Conservation (phyloP, 495 filamentous ascomycete species). For the Trichoderma orchidacearum region DNA sequence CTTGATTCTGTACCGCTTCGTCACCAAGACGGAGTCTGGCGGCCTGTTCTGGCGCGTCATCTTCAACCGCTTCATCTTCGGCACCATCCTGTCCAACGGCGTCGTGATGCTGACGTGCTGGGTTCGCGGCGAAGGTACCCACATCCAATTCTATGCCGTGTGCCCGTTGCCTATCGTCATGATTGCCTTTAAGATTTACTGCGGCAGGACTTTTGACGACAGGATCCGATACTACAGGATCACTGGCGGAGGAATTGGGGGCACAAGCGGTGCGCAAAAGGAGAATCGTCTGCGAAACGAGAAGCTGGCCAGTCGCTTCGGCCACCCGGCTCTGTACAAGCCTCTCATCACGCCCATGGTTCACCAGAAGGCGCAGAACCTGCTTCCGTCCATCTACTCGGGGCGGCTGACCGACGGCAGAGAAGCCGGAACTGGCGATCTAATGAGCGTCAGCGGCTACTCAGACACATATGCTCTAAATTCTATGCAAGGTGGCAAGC, state of each 20-base stretch:
- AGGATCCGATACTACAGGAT: constrained; percentile 62
- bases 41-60: constrained; percentile 86
- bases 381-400: constrained; percentile 66
- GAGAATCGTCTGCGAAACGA: constrained; percentile 41
- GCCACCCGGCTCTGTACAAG: constrained; percentile 81
- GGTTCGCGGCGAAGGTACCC: constrained; percentile 36
- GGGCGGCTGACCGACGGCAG: constrained; percentile 55
- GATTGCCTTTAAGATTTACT: constrained; percentile 77
- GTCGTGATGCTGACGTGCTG: constrained; percentile 64
- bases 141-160: constrained; percentile 49
- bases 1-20: constrained; percentile 80
- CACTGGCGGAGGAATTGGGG: constrained; percentile 20
- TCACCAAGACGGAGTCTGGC: constrained; percentile 92
- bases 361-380: constrained; percentile 71
- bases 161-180: constrained; percentile 70
- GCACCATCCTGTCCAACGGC: constrained; percentile 61
- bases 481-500: constrained; percentile 59
- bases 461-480: constrained; percentile 63
- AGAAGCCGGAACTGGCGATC: constrained; percentile 36
- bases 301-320: constrained; percentile 68
- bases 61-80: constrained; percentile 86
- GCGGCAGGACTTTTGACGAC: constrained; percentile 59
- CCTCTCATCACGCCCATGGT: constrained; percentile 93
- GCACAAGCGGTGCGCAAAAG: constrained; percentile 8
- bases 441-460: constrained; percentile 46